Base-by-base conservation (phyloP, 371 early-diverging fungal species). In the Mucor velutinosus region DNA sequence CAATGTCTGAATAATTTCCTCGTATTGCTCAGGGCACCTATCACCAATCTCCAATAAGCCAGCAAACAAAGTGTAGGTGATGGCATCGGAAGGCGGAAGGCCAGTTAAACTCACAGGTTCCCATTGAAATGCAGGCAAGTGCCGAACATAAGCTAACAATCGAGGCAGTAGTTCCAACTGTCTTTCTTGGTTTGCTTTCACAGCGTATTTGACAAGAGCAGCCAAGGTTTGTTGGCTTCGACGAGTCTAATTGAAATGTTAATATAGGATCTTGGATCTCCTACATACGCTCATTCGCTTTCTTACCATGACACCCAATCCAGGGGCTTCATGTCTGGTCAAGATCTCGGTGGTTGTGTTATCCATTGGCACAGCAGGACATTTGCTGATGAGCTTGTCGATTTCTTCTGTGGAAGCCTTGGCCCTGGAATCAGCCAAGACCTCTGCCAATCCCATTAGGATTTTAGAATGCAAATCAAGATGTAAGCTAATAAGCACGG, bases 401-500 rank as follows among this genome's bases (percentile, higher is more conserved):
- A 80, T 66, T 68, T 81, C 82, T 25, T 71, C 67, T 3, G 63
- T 49, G 12, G 76, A 64, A 21, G 79, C 74, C 61, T 78, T 79
- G 41, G 82, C 77, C 68, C 79, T 76, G 21, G 77, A 79, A 58
- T 80, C 81, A 32, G 86, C 84, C 23, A 88, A 78, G 7, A 83
- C 82, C 64, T 81, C 81, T n/a, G 87, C 86, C 43, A 88, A 74
- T 62, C 83, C 84, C 71, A 84, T 78, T n/a, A 88, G 78, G 68
- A 88, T 88, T 53, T 81, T 85, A 66, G 87, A 84, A 65, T 87
- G 89, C 65, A 88, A 70, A 65, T 78, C 77, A 15, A 69, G 51
- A 37, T 74, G 73, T 45, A 69, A 37, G 37, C 77, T 76, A 69
- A 35, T 35, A 8, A 15, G 12, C 1, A 27, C 2, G 6, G 23